Base-by-base conservation (phyloP, 768 basidiomycete genomes). In the Amanita rimosa region DNA sequence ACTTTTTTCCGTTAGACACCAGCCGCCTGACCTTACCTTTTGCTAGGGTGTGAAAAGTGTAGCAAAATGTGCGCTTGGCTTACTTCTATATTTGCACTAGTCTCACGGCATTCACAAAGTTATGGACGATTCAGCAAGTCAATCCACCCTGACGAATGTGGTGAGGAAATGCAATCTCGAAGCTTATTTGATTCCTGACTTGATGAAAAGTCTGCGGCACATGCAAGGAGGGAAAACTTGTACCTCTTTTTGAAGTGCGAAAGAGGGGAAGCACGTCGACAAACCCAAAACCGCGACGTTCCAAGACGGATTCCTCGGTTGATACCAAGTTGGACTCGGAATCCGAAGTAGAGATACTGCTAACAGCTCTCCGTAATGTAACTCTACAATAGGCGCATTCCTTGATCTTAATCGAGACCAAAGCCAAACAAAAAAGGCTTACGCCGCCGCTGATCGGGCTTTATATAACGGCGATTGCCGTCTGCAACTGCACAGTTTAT, bases 41-140 rank as follows among this genome's bases (percentile, higher is more conserved):
- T 53, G 36, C 44, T 27, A 85, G 85, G 78, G 61, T 88, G 85
- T 55, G 64, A 71, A 29, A 65, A 73, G 37, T 88, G 86, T 53
- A 63, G 65, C 22, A 80, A 83, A 54, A 71, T 76, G 83, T 85
- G 75, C 38, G 17, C n/a, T 7, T 14, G 10, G 24, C 35, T 6
- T 36, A 19, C 36, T 34, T 2, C 47, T 17, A 35, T 48, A 29
- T 21, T 51, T 36, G 45, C 22, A 6, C 24, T n/a, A 43, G 34
- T 6, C 29, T 14, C 29, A 35, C 27, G 13, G 31, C 24, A n/a
- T 19, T 49, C 37, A 8, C 34, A 33, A 53, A 86, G 85, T 45
- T 87, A 87, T 56, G 85, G 85, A 13, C 75, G 85, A 27, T 78
- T 79, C 56, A 81, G 76, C 58, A 87, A 82, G 52, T 86, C 84